A percentile compares a stretch with the other conserved stretches of the same genome.
Conservation (phyloP, 352 stramenopile genomes). For the Globisporangium paddicum region DNA sequence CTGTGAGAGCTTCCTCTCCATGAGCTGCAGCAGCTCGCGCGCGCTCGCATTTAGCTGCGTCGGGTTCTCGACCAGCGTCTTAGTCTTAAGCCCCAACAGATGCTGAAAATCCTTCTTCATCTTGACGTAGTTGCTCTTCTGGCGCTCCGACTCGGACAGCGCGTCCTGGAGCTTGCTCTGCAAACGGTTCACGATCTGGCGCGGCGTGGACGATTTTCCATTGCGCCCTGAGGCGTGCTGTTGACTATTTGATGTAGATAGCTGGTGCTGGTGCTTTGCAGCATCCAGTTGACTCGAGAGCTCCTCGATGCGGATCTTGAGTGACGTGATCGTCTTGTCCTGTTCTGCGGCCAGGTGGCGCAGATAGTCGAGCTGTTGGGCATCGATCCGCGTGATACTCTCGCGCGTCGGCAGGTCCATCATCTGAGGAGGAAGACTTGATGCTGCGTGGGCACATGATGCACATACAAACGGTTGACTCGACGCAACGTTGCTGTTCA, state of each 20-base stretch:
- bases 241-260: neutral
- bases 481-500: neutral
- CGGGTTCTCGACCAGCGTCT: constrained; percentile 29
- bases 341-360: constrained; percentile 43
- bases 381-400: constrained; percentile 28
- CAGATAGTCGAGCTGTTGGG: constrained; percentile 43
- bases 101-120: constrained; percentile 49
- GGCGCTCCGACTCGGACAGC: constrained; percentile 35
- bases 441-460: neutral
- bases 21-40: constrained; percentile 29
- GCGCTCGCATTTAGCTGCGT: constrained; percentile 27
- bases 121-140: constrained; percentile 35
- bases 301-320: constrained; percentile 42
- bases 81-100: constrained; percentile 37
- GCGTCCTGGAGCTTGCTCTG: constrained; percentile 35
- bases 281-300: constrained; percentile 21
- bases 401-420: constrained; percentile 18
- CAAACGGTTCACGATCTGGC: constrained; percentile 20
- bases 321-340: constrained; percentile 37
- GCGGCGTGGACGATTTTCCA: constrained; percentile 12
- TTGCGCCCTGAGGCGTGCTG: neutral
- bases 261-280: constrained; percentile 4
- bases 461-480: neutral
- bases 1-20: constrained; percentile 37
- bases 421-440: neutral